Evolutionary conservation across 257 asterid species (phyloP).

Genomic region (Penstemon newberryi): DNA sequence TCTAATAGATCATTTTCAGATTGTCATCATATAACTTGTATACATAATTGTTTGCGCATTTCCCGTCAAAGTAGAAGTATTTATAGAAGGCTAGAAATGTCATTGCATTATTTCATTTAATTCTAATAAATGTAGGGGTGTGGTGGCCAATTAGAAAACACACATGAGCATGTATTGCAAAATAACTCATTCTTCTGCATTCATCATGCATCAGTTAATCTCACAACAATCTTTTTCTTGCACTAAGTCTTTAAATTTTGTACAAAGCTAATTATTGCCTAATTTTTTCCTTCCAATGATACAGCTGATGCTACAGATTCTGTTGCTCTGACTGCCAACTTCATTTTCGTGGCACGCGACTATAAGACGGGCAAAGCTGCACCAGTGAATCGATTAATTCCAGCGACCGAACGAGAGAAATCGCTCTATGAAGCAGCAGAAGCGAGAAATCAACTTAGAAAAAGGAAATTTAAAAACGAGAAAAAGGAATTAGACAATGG

Average conservation of each 20-base stretch:
- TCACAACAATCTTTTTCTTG: neutral
- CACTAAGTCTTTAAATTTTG: neutral
- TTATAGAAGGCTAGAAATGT: no score
- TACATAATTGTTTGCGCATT: no score
- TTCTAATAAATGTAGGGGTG: no score
- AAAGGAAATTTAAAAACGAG: slow-evolving; percentile 51
- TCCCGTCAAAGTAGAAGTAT: no score
- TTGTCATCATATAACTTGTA: no score
- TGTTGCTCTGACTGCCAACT: slow-evolving; percentile 78
- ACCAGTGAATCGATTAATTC: slow-evolving; percentile 64
- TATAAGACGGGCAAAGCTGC: slow-evolving; percentile 86
- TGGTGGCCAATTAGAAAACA: no score
- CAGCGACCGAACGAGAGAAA: slow-evolving; percentile 75
- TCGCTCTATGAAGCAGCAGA: slow-evolving; percentile 76
- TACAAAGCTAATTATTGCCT: neutral
- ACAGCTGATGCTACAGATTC: slow-evolving; percentile 50
- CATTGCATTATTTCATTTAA: no score
- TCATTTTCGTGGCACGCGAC: slow-evolving; percentile 97
- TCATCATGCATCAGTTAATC: no score
- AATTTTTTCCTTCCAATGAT: slow-evolving; percentile 36
- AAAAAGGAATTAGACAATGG: slow-evolving; percentile 59
- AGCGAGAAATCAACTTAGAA: slow-evolving; percentile 62
- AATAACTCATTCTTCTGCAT: no score
- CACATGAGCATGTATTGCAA: no score
- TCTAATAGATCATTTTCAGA: no score